Conservation (phyloP, 768 basidiomycete species). For the Termitomyces sp. region DNA sequence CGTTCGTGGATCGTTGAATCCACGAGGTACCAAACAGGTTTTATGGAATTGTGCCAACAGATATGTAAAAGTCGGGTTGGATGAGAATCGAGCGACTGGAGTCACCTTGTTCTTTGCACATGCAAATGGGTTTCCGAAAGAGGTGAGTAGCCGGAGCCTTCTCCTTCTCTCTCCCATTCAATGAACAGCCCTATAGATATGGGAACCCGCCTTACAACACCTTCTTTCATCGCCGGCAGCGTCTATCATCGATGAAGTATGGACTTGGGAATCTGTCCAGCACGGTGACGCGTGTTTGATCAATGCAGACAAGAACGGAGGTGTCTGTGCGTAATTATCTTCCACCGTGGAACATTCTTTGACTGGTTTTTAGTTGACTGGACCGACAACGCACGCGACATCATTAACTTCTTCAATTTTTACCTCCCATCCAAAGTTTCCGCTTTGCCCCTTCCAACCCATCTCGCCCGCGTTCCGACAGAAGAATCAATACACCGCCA, state of each 20-base stretch:
- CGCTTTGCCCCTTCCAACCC: slow-evolving; percentile 40
- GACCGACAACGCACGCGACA: slow-evolving; percentile 74
- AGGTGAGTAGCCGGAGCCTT: slow-evolving; percentile 46
- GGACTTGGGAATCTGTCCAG: slow-evolving; percentile 80
- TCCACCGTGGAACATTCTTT: background rate
- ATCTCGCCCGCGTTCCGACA: slow-evolving; percentile 46
- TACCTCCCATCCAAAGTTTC: slow-evolving; percentile 53
- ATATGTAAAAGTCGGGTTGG: slow-evolving; percentile 44
- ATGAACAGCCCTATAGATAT: slow-evolving; percentile 47
- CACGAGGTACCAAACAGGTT: slow-evolving; percentile 36
- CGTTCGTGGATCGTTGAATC: slow-evolving; percentile 27
- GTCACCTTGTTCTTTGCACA: slow-evolving; percentile 76
- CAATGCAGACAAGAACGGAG: slow-evolving; percentile 54
- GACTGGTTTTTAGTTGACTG: slow-evolving; percentile 56
- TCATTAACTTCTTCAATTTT: slow-evolving; percentile 67
- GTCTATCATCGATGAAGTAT: slow-evolving; percentile 57
- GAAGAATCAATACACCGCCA: slow-evolving; percentile 39
- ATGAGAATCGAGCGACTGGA: slow-evolving; percentile 29
- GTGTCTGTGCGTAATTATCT: slow-evolving; percentile 46
- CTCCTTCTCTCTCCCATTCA: background rate
- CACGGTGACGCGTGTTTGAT: slow-evolving; percentile 83
- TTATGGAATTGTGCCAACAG: slow-evolving; percentile 76
- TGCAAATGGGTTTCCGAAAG: slow-evolving; percentile 87
- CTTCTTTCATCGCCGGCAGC: slow-evolving; percentile 45
- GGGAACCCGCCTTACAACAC: slow-evolving; percentile 63